These are phyloP conservation scores for Fusarium devonianum DNA, from an alignment of 2,329 filamentous ascomycete species.

Conservation along the genomic window DNA sequence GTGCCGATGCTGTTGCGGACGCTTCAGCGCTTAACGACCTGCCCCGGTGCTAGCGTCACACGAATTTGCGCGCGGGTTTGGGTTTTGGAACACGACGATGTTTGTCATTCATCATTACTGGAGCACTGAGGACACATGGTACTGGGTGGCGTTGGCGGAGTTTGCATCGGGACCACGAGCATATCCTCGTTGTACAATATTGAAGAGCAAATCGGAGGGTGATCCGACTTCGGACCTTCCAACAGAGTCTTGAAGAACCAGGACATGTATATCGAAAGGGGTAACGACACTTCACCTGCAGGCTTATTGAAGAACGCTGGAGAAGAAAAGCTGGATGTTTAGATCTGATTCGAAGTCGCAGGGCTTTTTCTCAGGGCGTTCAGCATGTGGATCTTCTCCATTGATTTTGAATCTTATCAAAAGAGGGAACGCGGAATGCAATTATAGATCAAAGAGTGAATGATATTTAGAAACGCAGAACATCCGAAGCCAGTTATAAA, in stretches of 20 bases:
- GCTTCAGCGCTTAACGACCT: slow-evolving; percentile 31
- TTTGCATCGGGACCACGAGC: slow-evolving; percentile 38
- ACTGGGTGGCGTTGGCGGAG: slow-evolving; percentile 41
- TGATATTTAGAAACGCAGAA: slow-evolving; percentile 3
- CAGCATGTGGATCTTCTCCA: slow-evolving; percentile 5
- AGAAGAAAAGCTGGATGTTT: slow-evolving; percentile 28
- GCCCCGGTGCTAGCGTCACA: slow-evolving; percentile 35
- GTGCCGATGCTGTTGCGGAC: slow-evolving; percentile 34
- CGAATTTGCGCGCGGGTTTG: slow-evolving; percentile 28
- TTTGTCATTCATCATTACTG: slow-evolving; percentile 38
- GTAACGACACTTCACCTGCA: slow-evolving; percentile 8
- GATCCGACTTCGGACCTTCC: slow-evolving; percentile 9
- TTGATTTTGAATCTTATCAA: slow-evolving; percentile 32
- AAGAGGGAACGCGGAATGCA: slow-evolving; percentile 19
- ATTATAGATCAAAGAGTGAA: slow-evolving; percentile 28
- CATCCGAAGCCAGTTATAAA: neutral
- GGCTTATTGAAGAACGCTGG: slow-evolving; percentile 14
- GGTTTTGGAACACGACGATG: slow-evolving; percentile 26
- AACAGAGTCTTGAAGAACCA: slow-evolving; percentile 22
- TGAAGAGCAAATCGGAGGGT: slow-evolving; percentile 36
- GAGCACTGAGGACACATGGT: slow-evolving; percentile 41
- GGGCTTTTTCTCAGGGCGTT: slow-evolving; percentile 28
- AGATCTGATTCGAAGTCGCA: slow-evolving; percentile 40
- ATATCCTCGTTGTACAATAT: slow-evolving; percentile 45
- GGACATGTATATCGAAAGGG: slow-evolving; percentile 5